Base-by-base conservation (phyloP, 805 yeast species). In the Yarrowia porcina region DNA sequence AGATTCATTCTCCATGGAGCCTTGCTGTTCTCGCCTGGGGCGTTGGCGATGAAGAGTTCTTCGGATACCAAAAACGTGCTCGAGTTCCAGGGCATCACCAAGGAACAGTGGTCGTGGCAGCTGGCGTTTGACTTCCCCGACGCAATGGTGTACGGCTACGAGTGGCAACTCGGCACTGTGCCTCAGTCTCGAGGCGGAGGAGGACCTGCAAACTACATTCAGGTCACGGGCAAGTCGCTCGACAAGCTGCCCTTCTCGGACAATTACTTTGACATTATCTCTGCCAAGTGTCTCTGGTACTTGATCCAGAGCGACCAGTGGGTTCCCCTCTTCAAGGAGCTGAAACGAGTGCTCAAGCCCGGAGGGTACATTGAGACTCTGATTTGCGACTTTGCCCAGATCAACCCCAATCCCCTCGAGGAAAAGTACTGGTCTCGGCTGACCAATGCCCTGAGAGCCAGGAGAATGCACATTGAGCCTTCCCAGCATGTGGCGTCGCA, bases 31-130 rank as follows among this genome's bases (percentile, higher is more conserved):
- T 71, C 74, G 1, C 74, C 74, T 3, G 63, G 57, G 4, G 61
- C 67, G 15, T 18, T 44, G 30, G 45, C 63, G 17, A 18, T 64
- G 18, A 52, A 35, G 13, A 23, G 11, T 20, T 30, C 49, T 11
- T 9, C 25, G 5, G 64, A 50, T 28, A 60, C 64, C 5, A 38
- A 63, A 15, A 50, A 50, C 30, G 59, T 70, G 18, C 65, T 70
- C 23, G 72, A 69, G 45, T 42, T 70, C 30, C 70, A 69, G 63
- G 69, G 70, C 9, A 64, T 67, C 36, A 49, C 66, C 49, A 65
- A 65, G 49, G 72, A 69, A 35, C 71, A 67, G 42, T 72, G 75
- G 75, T 68, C 72, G 5, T 72, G 75, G 75, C 73, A 72, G 49
- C 23, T 72, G 39, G 75, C 75, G 11, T 56, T 71, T 28, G 75